Base-by-base conservation (phyloP, 495 filamentous ascomycete genomes). In the Aspergillus ellipticus region DNA sequence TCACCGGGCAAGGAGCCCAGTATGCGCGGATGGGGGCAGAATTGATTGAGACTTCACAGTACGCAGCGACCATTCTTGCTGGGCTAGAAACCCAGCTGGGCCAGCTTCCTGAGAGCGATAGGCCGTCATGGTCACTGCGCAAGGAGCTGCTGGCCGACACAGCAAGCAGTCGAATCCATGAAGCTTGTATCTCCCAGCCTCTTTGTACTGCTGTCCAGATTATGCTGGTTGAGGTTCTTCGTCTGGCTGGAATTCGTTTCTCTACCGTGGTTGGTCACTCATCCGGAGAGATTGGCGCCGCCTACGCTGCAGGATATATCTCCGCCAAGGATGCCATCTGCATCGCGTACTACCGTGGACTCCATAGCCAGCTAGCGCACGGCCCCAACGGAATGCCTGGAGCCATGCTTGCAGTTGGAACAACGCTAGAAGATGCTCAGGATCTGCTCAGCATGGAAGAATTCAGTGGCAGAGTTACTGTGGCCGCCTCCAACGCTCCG, bases 1-100 rank as follows among this genome's bases (percentile, higher is more conserved):
- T 77, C 45, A 88, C 84, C 11, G 86, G 87, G 1, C 87, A 90
- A 58, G 87, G 87, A 16, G 84, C 85, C 0, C 86, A 89, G 57
- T 89, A 84, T 82, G 67, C 80, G 6, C 64, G 66, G 6, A 88
- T 89, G 84, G 82, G 79, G 13, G 67, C 63, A 5, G 68, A 72
- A 17, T 54, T 28, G 4, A 3, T 28, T 7, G 24, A 28, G 24
- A 28, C 24, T 7, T 28, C 24, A 3, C 63, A 5, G 71, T 75
- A 0, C 64, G 72, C n/a, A 71, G 72, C n/a, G n/a, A n/a, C n/a
- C n/a, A n/a, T 0, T 86, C 11, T 62, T 59, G 48, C 65, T 16
- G 8, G n/a, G 35, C 6, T 29, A 56, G 9, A 15, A 28, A 17
- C 24, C 24, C 24, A 28, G 7, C n/a, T n/a, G n/a, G n/a, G n/a